Evolutionary conservation across 164 flowering plant genomes (phyloP).

Genomic region (Vitis amurensis): DNA sequence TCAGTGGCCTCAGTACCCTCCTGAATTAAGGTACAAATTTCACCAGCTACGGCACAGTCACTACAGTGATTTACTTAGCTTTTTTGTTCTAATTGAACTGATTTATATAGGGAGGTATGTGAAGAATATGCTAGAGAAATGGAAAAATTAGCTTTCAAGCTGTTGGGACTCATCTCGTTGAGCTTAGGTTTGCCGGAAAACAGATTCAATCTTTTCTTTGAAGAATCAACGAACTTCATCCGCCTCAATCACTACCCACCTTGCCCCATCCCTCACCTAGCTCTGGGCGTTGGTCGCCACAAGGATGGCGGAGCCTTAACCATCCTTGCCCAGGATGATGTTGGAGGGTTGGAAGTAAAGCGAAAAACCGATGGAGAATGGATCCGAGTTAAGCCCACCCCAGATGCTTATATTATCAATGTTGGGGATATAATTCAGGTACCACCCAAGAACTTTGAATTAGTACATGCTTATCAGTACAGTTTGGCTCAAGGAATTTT

Average conservation of each 20-base stretch:
- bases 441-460: not conserved
- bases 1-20: conserved; percentile 41
- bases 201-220: conserved; percentile 28
- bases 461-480: not conserved
- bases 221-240: conserved; percentile 28
- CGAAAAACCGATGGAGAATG: conserved; percentile 40
- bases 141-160: conserved; percentile 28
- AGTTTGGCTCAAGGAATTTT: too few relatives aligned
- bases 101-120: conserved; percentile 27
- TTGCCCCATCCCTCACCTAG: conserved; percentile 45
- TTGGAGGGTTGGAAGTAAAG: conserved; percentile 43
- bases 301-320: conserved; percentile 46
- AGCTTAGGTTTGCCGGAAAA: conserved; percentile 37
- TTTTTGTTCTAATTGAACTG: not conserved
- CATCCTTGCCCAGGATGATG: conserved; percentile 43
- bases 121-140: conserved; percentile 35
- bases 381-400: conserved; percentile 39
- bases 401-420: conserved; percentile 42
- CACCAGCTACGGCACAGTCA: too few relatives aligned
- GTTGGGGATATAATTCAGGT: conserved; percentile 48
- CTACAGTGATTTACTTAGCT: not conserved
- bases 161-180: conserved; percentile 36
- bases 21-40: conserved; percentile 31
- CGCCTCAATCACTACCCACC: conserved; percentile 51
- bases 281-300: conserved; percentile 52